Base-by-base conservation (phyloP, 192 early-diverging fungal genomes). In the Backusella liffmaniae region DNA sequence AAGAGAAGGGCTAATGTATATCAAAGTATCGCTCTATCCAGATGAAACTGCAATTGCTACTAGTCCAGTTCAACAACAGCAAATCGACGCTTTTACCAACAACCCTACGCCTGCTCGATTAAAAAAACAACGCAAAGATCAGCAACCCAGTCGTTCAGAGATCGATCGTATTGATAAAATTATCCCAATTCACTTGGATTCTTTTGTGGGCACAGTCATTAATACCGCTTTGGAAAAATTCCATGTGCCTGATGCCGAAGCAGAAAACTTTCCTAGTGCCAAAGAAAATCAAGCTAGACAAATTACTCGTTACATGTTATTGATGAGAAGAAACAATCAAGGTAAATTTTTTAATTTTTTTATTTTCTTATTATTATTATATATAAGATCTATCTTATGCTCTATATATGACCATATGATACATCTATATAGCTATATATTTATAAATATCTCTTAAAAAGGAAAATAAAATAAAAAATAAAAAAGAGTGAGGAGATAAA, bases 171-270 rank as follows among this genome's bases (percentile, higher is more conserved):
- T 78, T 23, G 80, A 82, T 56, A 82, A 82, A 65, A 77, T 82
- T 72, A 73, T 87, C 26, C 70, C 84, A n/a, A 81, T 87, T 53
- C 78, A 76, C 37, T 34, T 76, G 18, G 77, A 78, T 23, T 80
- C 82, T 18, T 77, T 78, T 15, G 81, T 86, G 34, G 83, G 82
- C 1, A 80, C 81, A 26, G 85, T 88, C 18, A 81, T 86, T 32
- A 79, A 84, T 59, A 77, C 77, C 67, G 74, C 84, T 0, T 68
- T 89, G 3, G 85, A 86, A 6, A 85, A 81, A 21, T 82, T 89
- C 62, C 80, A 77, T 37, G 83, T 88, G 30, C 74, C 78, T 23
- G 73, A 82, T 56, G 86, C 67, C 37, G 75, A 76, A 76, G 68
- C 67, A 26, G 65, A 67, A 21, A 42, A 67, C 13, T 74, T 44